Percentiles rank a stretch among this genome's conserved stretches.
Evolutionary conservation across 2,329 filamentous ascomycete genomes (phyloP).

Genomic region (Colletotrichum gigasporum): DNA sequence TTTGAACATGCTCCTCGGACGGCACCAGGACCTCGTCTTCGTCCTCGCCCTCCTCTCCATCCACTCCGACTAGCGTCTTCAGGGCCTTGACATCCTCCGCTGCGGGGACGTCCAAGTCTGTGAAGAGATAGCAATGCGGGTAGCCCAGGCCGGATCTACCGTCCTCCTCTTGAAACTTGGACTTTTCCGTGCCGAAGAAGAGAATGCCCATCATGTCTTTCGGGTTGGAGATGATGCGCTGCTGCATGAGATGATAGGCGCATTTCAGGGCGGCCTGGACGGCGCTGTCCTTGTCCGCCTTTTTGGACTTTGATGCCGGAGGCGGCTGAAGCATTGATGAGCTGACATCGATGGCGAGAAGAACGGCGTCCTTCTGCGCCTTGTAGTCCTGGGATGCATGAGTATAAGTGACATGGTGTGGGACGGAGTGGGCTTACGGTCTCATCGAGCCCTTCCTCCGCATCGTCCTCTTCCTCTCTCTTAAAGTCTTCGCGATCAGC

Average conservation of each 20-base stretch:
- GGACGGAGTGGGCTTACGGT: conserved; percentile 52
- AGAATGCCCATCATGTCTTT: conserved; percentile 97
- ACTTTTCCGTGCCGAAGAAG: conserved; percentile 88
- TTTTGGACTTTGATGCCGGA: conserved; percentile 73
- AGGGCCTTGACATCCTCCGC: conserved; percentile 87
- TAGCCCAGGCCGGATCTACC: conserved; percentile 72
- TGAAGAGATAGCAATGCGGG: conserved; percentile 91
- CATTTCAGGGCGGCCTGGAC: conserved; percentile 89
- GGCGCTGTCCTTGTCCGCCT: conserved; percentile 80
- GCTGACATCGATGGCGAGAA: conserved; percentile 95
- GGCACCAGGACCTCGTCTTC: conserved; percentile 75
- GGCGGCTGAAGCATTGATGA: conserved; percentile 82
- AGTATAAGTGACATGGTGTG: conserved; percentile 19
- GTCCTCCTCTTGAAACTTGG: conserved; percentile 78
- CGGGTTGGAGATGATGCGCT: conserved; percentile 96
- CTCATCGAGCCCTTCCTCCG: conserved; percentile 68
- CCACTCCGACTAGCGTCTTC: conserved; percentile 80
- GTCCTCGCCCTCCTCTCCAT: conserved; percentile 81
- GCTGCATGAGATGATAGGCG: conserved; percentile 95
- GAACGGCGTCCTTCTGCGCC: conserved; percentile 94
- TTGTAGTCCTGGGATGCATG: conserved; percentile 76
- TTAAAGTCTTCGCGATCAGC: conserved; percentile 54
- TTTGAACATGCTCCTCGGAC: conserved; percentile 74
- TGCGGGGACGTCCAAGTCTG: conserved; percentile 86
- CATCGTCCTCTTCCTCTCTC: conserved; percentile 72